Percentiles rank a stretch among this genome's conserved stretches.
phyloP scores from a whole-genome alignment of 2,329 filamentous ascomycete species.

The Apiospora pterosperma region DNA sequence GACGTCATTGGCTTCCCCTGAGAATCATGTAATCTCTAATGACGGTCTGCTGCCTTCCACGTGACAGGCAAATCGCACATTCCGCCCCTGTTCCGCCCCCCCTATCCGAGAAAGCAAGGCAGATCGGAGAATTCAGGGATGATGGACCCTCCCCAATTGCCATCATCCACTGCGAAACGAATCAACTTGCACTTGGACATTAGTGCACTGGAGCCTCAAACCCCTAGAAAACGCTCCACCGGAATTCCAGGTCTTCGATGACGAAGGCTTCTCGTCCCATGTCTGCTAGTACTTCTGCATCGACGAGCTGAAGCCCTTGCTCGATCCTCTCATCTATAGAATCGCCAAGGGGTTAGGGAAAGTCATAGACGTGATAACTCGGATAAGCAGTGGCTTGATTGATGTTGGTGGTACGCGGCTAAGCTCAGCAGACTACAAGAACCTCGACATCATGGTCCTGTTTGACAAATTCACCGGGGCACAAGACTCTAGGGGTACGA shows the following conservation, averaged over 20 bases:
- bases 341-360: neutral
- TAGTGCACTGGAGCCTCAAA: no score
- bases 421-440: neutral
- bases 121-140: no score
- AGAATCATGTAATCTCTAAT: no score
- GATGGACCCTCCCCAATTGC: no score
- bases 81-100: no score
- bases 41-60: no score
- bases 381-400: neutral
- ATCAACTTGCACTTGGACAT: no score
- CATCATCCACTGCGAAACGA: no score
- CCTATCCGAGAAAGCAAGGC: no score
- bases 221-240: neutral
- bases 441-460: neutral
- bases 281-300: neutral
- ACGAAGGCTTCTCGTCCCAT: neutral
- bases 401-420: no score
- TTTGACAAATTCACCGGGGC: neutral
- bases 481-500: neutral
- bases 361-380: neutral
- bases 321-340: neutral
- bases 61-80: no score
- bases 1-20: no score
- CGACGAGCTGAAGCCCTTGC: neutral
- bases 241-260: neutral